Conservation (phyloP, 441 rosid species). For the Jatropha podagrica region DNA sequence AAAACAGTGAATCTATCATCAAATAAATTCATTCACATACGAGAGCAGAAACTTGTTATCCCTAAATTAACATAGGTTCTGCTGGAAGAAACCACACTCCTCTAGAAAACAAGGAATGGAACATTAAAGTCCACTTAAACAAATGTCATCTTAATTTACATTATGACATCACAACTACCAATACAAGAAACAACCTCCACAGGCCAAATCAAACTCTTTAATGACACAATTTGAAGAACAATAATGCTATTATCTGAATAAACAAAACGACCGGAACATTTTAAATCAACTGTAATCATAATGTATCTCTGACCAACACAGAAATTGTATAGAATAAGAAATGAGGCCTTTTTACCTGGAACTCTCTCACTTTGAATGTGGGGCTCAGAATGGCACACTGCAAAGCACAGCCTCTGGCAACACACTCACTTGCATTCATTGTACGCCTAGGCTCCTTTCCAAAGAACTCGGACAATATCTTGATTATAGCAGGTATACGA, state of each 20-base stretch:
- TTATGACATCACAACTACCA: neutral
- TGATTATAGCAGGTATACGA: slow-evolving; percentile 78
- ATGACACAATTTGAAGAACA: neutral
- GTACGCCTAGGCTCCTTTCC: slow-evolving; percentile 97
- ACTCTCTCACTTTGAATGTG: slow-evolving; percentile 93
- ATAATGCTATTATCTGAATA: neutral
- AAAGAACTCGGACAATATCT: slow-evolving; percentile 80
- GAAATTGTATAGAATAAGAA: neutral
- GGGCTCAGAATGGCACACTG: slow-evolving; percentile 98
- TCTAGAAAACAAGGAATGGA: neutral
- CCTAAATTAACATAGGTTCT: neutral
- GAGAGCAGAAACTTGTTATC: neutral
- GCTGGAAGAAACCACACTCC: neutral
- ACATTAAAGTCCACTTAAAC: neutral
- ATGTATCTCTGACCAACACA: neutral
- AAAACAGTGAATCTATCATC: neutral
- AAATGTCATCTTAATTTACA: neutral
- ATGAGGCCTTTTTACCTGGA: slow-evolving; percentile 57
- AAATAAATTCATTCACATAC: neutral
- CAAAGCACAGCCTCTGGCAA: slow-evolving; percentile 86
- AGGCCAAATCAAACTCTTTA: neutral
- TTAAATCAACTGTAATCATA: neutral
- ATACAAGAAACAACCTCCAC: neutral
- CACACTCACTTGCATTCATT: slow-evolving; percentile 99
- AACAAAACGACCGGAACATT: neutral